A percentile compares a stretch with the other conserved stretches of the same genome.
Evolutionary conservation across 306 rosid genomes (phyloP).

Genomic region (Prunus mongolica): DNA sequence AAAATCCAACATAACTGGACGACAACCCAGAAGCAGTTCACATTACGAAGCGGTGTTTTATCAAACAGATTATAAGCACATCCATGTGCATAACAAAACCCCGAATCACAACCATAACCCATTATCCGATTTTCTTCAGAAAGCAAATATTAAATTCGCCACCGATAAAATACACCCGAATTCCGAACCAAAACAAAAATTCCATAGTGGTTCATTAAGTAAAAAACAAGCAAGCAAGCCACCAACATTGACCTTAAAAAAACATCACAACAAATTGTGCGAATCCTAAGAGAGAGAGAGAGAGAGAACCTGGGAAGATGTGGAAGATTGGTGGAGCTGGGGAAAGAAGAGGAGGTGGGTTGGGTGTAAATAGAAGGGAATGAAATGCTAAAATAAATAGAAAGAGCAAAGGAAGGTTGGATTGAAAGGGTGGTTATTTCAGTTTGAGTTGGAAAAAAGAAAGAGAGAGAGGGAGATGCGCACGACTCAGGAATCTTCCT

Average conservation of each 20-base stretch:
- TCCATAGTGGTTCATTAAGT: neutral
- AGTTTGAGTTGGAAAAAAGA: conserved; percentile 17
- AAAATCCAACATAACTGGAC: neutral
- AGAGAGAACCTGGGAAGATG: conserved; percentile 39
- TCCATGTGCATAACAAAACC: neutral
- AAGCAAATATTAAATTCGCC: neutral
- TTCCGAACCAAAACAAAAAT: neutral
- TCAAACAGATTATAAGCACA: conserved; percentile 2
- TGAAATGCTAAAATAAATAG: neutral
- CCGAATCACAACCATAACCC: neutral
- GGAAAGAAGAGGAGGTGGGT: neutral
- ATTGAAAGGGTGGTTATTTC: neutral
- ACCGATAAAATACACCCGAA: neutral
- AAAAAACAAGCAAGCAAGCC: neutral
- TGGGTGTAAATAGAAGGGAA: neutral
- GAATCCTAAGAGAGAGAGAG: neutral
- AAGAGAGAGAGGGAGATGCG: conserved; percentile 2
- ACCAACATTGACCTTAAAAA: conserved; percentile 3
- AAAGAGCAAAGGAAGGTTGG: neutral
- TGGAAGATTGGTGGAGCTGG: conserved; percentile 14
- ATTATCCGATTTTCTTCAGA: neutral
- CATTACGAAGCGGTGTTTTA: neutral
- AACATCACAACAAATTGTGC: neutral
- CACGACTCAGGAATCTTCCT: neutral
- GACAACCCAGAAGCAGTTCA: neutral